Evolutionary conservation across 1,284 basidiomycete genomes (phyloP).

Genomic region (Macrocystidia cucumis): DNA sequence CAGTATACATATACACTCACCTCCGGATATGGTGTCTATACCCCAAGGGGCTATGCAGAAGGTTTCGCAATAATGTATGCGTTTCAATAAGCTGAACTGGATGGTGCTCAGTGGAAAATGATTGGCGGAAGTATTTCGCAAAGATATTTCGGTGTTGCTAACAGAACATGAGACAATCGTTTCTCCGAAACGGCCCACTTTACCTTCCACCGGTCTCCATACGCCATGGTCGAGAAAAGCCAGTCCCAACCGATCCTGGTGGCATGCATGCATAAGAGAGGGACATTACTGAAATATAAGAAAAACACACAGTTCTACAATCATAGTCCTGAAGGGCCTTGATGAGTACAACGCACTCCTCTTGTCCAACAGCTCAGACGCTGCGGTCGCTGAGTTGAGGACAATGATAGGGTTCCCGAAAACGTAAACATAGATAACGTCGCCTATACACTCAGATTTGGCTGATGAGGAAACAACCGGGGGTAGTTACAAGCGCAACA

Average conservation of each 20-base stretch:
- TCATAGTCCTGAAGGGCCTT: constrained; percentile 34
- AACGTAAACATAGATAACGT: constrained; percentile 37
- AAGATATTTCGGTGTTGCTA: constrained; percentile 34
- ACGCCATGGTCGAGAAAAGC: constrained; percentile 38
- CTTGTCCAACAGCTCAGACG: constrained; percentile 37
- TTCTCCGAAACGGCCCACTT: constrained; percentile 1
- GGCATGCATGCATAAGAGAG: constrained; percentile 1
- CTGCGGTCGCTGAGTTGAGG: constrained; percentile 33
- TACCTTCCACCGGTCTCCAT: constrained; percentile 30
- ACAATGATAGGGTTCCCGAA: constrained; percentile 40
- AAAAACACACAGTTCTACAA: constrained; percentile 31
- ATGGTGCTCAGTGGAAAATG: constrained; percentile 21
- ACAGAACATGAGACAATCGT: too few species aligned
- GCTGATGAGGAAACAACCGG: constrained; percentile 1
- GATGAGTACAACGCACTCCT: constrained; percentile 38
- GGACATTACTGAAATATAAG: too few species aligned
- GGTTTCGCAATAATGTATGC: constrained; percentile 24
- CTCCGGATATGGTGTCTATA: constrained; percentile 28
- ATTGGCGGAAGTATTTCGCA: constrained; percentile 32
- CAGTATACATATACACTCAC: constrained; percentile 10
- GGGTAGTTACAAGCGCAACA: constrained; percentile 4
- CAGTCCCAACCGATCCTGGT: constrained; percentile 41
- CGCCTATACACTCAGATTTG: constrained; percentile 23
- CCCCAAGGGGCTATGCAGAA: constrained; percentile 25
- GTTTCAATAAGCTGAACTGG: constrained; percentile 30